Conservation (phyloP, 257 asterid species). For the Gentiana straminea region DNA sequence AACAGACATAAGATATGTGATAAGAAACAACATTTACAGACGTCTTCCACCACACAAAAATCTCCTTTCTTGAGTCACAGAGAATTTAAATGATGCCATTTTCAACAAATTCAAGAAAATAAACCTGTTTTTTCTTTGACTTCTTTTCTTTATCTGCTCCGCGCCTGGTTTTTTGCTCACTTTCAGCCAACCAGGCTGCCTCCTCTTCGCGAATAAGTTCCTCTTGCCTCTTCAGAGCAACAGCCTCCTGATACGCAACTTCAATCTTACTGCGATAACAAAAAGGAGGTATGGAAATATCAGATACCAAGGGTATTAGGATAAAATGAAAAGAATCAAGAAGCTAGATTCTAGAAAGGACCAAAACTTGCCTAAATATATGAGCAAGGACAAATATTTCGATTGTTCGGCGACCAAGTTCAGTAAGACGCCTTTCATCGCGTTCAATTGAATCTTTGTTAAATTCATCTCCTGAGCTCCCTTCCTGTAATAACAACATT, state of each 20-base stretch:
- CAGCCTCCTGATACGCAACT: conserved; percentile 84
- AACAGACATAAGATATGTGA: no score
- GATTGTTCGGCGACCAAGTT: conserved; percentile 89
- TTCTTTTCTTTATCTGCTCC: conserved; percentile 59
- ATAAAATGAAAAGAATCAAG: not conserved
- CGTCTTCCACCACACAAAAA: no score
- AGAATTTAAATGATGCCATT: no score
- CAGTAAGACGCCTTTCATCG: conserved; percentile 89
- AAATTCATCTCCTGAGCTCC: conserved; percentile 65
- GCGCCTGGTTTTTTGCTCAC: conserved; percentile 67
- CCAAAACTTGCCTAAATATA: conserved; percentile 56
- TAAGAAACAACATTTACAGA: no score
- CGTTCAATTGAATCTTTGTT: conserved; percentile 68
- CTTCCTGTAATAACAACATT: conserved; percentile 49
- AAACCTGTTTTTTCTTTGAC: conserved; percentile 53
- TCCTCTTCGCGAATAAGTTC: conserved; percentile 95
- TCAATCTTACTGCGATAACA: conserved; percentile 60
- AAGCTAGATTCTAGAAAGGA: not conserved
- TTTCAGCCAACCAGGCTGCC: conserved; percentile 78
- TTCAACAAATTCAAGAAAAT: no score
- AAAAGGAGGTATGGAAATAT: not conserved
- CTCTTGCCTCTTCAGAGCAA: conserved; percentile 84
- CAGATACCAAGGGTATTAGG: not conserved
- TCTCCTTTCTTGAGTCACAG: no score
- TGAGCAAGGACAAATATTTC: conserved; percentile 81